Evolutionary conservation across 176 grass and related monocot species (phyloP).

Genomic region (Avena sativa): DNA sequence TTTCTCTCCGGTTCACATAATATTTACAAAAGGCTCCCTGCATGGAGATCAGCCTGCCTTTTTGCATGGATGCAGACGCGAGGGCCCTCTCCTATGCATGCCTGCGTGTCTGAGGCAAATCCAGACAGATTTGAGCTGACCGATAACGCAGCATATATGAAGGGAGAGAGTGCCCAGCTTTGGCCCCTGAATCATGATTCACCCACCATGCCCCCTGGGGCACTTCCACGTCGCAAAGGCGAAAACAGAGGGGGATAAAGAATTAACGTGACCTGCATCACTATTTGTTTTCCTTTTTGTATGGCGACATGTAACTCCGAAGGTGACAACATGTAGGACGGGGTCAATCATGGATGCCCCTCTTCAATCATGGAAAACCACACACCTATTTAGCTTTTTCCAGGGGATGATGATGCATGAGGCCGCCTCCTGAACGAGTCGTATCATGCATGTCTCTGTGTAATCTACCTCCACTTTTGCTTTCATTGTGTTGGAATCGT

Average conservation of each 20-base stretch:
- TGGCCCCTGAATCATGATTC: conserved; percentile 37
- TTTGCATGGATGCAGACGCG: conserved; percentile 32
- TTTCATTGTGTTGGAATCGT: not conserved
- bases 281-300: not conserved
- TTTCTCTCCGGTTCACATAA: not conserved
- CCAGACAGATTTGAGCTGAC: conserved; percentile 32
- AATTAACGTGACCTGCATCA: not conserved
- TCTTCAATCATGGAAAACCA: conserved; percentile 42
- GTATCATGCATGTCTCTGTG: conserved; percentile 13
- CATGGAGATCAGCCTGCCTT: not conserved
- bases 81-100: conserved; percentile 27
- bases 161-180: not conserved
- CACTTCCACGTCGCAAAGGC: not conserved
- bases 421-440: not conserved
- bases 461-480: not conserved
- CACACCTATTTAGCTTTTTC: conserved; percentile 35
- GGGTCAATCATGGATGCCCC: conserved; percentile 19
- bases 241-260: not conserved
- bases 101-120: conserved; percentile 35
- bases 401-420: conserved; percentile 9
- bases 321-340: not conserved
- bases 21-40: not conserved
- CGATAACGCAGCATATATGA: conserved; percentile 30
- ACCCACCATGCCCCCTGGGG: conserved; percentile 19
- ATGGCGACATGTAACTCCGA: not conserved